Percentiles rank a stretch among this genome's conserved stretches.
These are phyloP conservation scores for Nidularia pulvinata DNA, from an alignment of 768 basidiomycete genomes.

Conservation along the genomic window DNA sequence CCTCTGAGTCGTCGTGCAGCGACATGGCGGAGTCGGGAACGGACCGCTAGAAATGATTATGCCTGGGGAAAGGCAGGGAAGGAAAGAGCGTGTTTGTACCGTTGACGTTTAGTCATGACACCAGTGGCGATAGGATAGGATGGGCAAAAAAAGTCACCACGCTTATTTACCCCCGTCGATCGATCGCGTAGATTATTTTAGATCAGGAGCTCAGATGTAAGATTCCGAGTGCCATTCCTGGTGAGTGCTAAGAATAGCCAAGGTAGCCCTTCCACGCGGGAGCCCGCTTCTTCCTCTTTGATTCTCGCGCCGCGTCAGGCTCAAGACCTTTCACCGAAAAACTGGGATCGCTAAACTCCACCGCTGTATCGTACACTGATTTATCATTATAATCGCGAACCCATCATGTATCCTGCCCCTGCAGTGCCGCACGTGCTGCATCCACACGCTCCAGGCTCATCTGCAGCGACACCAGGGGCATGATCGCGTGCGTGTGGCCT, in stretches of 20 bases:
- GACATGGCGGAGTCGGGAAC: too few species aligned
- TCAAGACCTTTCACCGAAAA: too few species aligned
- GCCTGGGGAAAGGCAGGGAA: too few species aligned
- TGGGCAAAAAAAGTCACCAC: too few species aligned
- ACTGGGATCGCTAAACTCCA: neutral
- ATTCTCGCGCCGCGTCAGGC: too few species aligned
- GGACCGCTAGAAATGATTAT: too few species aligned
- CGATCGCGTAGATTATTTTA: neutral
- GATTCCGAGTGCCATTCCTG: neutral
- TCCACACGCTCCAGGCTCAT: conserved; percentile 51
- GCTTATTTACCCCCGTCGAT: neutral
- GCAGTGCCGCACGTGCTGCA: conserved; percentile 18
- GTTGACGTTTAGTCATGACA: too few species aligned
- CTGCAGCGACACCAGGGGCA: conserved; percentile 43
- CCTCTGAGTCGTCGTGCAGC: too few species aligned
- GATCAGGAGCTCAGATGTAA: neutral
- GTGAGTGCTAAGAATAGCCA: neutral
- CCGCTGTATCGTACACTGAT: neutral
- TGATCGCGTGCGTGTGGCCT: conserved; percentile 27
- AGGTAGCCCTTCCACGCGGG: neutral
- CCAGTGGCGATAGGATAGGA: too few species aligned
- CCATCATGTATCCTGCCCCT: neutral
- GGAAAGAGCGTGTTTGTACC: too few species aligned
- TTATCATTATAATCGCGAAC: neutral
- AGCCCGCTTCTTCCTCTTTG: too few species aligned